Percentiles rank a stretch among this genome's conserved stretches.
These are phyloP conservation scores for Chara braunii DNA, from an alignment of 139 green algal genomes.

Conservation along the genomic window DNA sequence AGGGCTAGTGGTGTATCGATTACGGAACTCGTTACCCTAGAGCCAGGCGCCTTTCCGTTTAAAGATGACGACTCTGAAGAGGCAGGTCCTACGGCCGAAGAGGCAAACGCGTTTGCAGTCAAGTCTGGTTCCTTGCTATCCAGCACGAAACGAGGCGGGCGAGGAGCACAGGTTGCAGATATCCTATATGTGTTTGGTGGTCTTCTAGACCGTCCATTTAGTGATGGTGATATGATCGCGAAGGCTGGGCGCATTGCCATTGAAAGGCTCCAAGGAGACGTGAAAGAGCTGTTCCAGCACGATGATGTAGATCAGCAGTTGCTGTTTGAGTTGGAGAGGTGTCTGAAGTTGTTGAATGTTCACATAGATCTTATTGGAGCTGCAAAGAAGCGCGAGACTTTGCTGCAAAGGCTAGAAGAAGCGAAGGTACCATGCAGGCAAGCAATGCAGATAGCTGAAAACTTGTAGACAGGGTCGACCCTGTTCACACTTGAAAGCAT, in stretches of 20 bases:
- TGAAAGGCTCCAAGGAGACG: constrained; percentile 11
- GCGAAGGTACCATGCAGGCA: constrained; percentile 23
- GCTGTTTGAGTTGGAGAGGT: constrained; percentile 31
- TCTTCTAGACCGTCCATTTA: constrained; percentile 31
- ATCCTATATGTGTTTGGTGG: constrained; percentile 28
- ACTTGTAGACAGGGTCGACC: no score
- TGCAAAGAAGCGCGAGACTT: constrained; percentile 26
- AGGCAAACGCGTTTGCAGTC: no score
- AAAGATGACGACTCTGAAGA: no score
- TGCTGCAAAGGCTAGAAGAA: constrained; percentile 27
- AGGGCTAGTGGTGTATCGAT: no score
- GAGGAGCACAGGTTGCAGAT: no score
- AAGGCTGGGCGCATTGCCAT: constrained; percentile 16
- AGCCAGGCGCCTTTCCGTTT: no score
- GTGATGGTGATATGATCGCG: constrained; percentile 20
- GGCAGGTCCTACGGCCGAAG: no score
- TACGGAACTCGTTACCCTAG: no score
- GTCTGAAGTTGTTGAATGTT: constrained; percentile 21
- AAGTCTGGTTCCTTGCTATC: no score
- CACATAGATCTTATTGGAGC: constrained; percentile 26
- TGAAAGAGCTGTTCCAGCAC: not conserved
- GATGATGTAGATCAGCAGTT: constrained; percentile 16
- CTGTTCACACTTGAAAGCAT: no score
- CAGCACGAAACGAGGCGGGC: no score
- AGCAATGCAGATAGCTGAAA: constrained; percentile 14